These are phyloP conservation scores for Extremus antarcticus DNA, from an alignment of 495 filamentous ascomycete species.

Conservation along the genomic window DNA sequence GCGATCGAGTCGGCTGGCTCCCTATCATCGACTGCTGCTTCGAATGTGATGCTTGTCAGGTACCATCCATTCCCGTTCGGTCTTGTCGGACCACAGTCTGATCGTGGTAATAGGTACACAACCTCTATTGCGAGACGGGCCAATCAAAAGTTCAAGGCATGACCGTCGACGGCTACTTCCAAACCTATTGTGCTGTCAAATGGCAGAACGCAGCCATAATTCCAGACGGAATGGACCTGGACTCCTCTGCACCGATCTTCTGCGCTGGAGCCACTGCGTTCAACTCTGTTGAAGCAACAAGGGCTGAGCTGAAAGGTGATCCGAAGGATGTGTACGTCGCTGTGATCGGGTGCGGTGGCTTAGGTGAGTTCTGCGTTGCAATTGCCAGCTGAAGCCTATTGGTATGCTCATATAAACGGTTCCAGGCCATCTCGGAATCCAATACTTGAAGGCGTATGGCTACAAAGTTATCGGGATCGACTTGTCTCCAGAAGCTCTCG, in stretches of 20 bases:
- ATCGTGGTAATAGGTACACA: background rate
- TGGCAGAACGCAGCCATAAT: conserved; percentile 19
- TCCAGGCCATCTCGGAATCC: conserved; percentile 14
- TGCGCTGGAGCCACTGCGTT: conserved; percentile 27
- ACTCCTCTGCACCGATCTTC: conserved; percentile 24
- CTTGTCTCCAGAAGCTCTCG: conserved; percentile 19
- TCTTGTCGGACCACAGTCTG: background rate
- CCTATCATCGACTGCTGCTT: conserved; percentile 25
- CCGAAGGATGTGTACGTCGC: conserved; percentile 24
- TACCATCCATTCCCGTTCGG: background rate
- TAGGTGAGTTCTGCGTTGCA: conserved; percentile 18
- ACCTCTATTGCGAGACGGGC: conserved; percentile 19
- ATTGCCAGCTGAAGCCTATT: background rate
- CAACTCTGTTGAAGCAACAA: conserved; percentile 20
- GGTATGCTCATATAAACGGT: background rate
- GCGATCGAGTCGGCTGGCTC: conserved; percentile 24
- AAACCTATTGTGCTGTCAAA: conserved; percentile 24
- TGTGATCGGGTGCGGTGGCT: conserved; percentile 24
- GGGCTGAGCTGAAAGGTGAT: conserved; percentile 2
- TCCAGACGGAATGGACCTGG: conserved; percentile 22
- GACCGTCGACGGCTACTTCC: conserved; percentile 24
- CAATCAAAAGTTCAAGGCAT: conserved; percentile 26
- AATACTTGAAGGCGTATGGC: conserved; percentile 27
- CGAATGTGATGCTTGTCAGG: conserved; percentile 21
- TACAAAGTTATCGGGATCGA: conserved; percentile 28